Base-by-base conservation (phyloP, 1,139 yeast species). In the Pichia inconspicua region DNA sequence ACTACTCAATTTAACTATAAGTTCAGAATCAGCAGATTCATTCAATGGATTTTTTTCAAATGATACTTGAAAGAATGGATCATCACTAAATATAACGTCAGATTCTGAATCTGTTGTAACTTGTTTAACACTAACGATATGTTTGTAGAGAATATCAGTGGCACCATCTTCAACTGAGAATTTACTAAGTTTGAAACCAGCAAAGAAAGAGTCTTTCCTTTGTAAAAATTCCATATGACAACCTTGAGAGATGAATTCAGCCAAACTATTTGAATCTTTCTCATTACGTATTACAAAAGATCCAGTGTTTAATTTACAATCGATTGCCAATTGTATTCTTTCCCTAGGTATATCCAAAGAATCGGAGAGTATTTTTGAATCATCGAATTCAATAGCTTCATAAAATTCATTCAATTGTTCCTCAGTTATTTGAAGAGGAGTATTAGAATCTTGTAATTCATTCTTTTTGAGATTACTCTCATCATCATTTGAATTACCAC, bases 351-450 rank as follows among this genome's bases (percentile, higher is more conserved):
- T 61, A 54, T 84, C 84, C 12, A 83, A 69, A 0, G 82, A 67
- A 15, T 77, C 77, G 0, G 72, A 55, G 0, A 78, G 59, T 0
- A 76, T 74, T 47, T 77, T 73, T 30, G 77, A 70, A 53, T 89
- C 96, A 58, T 89, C 87, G 68, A 84, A 90, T 53, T 90, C 99
- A 55, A 94, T 92, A 0, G 97, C 95, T 53, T 88, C 96, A 61
- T 88, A 90, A 15, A 92, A 73, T 48, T 94, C 98, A 61, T 88
- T 73, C 54, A 82, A 71, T 58, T 85, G 92, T 53, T 82, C 88
- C 25, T 82, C 85, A 1, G 80, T 71, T 57, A 83, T 67, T 42
- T 56, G 60, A 22, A 65, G 55, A 25, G 62, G 55, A 25, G 62
- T 53, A 5, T 53, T 47, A 34, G 30, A 40, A 22, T 30, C 1